These are phyloP conservation scores for Sporothrix humicola DNA, from an alignment of 2,329 filamentous ascomycete genomes.

Conservation along the genomic window DNA sequence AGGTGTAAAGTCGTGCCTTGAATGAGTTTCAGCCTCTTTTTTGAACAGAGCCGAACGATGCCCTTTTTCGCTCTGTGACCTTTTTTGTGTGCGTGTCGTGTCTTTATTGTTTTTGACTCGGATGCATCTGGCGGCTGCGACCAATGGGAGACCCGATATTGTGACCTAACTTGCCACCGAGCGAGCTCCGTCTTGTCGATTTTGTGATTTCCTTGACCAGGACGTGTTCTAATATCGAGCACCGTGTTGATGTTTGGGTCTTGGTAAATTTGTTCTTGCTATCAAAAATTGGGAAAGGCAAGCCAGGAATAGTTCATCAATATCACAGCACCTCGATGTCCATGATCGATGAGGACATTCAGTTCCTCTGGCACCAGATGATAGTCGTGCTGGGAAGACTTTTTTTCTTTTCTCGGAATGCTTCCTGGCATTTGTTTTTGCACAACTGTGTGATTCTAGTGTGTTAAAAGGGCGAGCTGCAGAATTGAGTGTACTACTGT, in stretches of 20 bases:
- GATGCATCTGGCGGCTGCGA: neutral
- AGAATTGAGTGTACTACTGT: neutral
- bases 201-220: neutral
- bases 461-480: no score
- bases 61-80: neutral
- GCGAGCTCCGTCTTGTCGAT: neutral
- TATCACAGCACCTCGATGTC: neutral
- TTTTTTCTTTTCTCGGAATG: no score
- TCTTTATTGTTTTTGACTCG: constrained; percentile 10
- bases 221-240: neutral
- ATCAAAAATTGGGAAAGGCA: neutral
- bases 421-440: neutral
- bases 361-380: no score
- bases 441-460: neutral
- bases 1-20: neutral
- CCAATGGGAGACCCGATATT: constrained; percentile 20
- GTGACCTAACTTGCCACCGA: constrained; percentile 1
- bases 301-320: neutral
- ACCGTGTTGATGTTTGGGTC: neutral
- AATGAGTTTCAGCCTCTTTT: neutral
- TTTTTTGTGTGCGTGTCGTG: neutral
- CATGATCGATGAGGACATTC: no score
- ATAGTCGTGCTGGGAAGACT: no score
- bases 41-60: neutral
- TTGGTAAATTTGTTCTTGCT: neutral